Evolutionary conservation across 768 basidiomycete species (phyloP).

Genomic region (Rossbeevera mucosa): DNA sequence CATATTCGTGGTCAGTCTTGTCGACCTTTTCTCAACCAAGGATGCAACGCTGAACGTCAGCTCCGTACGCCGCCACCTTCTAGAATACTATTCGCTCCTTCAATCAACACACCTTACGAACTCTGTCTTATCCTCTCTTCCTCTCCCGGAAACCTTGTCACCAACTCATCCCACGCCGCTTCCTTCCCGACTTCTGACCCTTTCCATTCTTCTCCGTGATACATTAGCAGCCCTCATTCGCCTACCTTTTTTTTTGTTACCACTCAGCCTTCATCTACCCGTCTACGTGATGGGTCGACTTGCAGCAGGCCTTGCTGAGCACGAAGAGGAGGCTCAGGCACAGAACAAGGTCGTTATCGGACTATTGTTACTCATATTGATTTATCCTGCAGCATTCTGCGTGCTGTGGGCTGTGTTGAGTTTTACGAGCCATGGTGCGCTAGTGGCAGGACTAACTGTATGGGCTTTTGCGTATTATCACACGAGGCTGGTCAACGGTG

Average conservation of each 20-base stretch:
- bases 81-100: conserved; percentile 86
- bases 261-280: conserved; percentile 78
- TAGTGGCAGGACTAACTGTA: conserved; percentile 63
- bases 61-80: conserved; percentile 61
- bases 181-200: conserved; percentile 78
- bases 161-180: conserved; percentile 65
- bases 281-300: conserved; percentile 77
- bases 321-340: conserved; percentile 93
- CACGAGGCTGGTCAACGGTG: conserved; percentile 77
- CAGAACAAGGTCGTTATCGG: conserved; percentile 96
- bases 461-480: conserved; percentile 85
- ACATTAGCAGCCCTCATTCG: conserved; percentile 64
- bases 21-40: conserved; percentile 79
- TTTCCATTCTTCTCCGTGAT: conserved; percentile 74
- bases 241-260: conserved; percentile 87
- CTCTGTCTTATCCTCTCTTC: conserved; percentile 75
- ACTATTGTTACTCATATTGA: conserved; percentile 62
- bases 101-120: conserved; percentile 81
- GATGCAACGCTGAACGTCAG: conserved; percentile 57
- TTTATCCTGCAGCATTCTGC: conserved; percentile 83
- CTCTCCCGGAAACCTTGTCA: conserved; percentile 79
- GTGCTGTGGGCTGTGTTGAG: conserved; percentile 80
- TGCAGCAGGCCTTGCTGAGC: conserved; percentile 68
- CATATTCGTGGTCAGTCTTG: conserved; percentile 52
- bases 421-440: conserved; percentile 68